Evolutionary conservation across 2,329 filamentous ascomycete genomes (phyloP).

Genomic region (Alternaria angustiovoidea): DNA sequence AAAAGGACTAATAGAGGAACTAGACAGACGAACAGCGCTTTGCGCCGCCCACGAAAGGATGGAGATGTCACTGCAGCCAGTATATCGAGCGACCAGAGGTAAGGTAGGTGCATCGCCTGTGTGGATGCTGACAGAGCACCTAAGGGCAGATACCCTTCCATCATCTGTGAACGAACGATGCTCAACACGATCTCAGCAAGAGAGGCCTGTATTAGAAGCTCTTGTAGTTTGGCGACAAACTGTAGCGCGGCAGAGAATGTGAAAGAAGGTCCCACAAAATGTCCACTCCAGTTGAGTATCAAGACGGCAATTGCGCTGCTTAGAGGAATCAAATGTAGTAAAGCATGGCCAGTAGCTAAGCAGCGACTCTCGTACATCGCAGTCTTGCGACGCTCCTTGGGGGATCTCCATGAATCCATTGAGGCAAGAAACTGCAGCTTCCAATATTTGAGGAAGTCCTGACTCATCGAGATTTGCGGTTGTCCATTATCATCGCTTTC

Average conservation of each 20-base stretch:
- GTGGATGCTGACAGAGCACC: slow-evolving; percentile 19
- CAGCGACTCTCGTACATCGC: slow-evolving; percentile 12
- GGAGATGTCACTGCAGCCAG: neutral
- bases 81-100: slow-evolving; percentile 27
- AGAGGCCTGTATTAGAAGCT: slow-evolving; percentile 27
- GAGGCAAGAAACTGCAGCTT: neutral
- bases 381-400: slow-evolving; percentile 16
- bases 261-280: slow-evolving; percentile 8
- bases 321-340: slow-evolving; percentile 17
- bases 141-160: slow-evolving; percentile 11
- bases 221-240: slow-evolving; percentile 30
- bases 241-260: slow-evolving; percentile 15
- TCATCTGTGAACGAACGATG: slow-evolving; percentile 11
- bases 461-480: neutral
- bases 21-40: neutral
- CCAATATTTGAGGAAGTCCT: neutral
- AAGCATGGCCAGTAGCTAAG: slow-evolving; percentile 11
- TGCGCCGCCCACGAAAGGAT: neutral
- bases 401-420: neutral
- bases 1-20: neutral
- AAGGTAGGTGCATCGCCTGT: slow-evolving; percentile 20
- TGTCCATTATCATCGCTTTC: neutral
- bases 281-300: slow-evolving; percentile 1
- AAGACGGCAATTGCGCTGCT: slow-evolving; percentile 11
- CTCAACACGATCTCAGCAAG: slow-evolving; percentile 13